Conservation (phyloP, 116 monocot species). For the Trichopus zeylanicus region DNA sequence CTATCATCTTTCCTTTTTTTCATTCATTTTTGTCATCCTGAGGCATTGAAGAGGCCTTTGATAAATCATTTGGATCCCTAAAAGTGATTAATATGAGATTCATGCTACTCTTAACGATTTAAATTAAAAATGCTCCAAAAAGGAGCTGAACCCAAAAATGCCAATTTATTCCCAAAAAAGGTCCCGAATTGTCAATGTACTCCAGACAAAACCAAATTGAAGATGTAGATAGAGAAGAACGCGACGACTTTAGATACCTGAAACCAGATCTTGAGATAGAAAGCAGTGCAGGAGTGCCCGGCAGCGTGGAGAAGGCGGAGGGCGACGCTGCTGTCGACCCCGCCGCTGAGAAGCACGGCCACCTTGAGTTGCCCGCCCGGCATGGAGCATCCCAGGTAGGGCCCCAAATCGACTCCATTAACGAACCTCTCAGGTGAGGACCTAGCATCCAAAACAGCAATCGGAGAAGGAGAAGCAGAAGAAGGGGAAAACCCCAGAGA, state of each 20-base stretch:
- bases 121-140: too few relatives aligned
- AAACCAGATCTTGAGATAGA: conserved; percentile 99
- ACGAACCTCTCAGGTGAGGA: not conserved
- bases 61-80: too few relatives aligned
- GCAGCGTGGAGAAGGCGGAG: conserved; percentile 94
- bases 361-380: conserved; percentile 51
- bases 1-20: too few relatives aligned
- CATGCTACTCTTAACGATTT: too few relatives aligned
- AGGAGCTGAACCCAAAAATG: too few relatives aligned
- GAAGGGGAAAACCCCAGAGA: not conserved
- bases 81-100: too few relatives aligned
- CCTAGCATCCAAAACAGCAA: too few relatives aligned
- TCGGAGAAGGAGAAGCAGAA: not conserved
- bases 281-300: conserved; percentile 91
- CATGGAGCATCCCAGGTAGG: conserved; percentile 74
- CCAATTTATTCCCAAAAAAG: too few relatives aligned
- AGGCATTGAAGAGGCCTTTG: too few relatives aligned
- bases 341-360: conserved; percentile 91
- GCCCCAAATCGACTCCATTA: conserved; percentile 25
- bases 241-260: conserved; percentile 44
- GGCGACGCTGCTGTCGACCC: conserved; percentile 95
- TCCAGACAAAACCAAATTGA: too few relatives aligned
- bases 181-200: too few relatives aligned
- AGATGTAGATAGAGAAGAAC: not conserved
- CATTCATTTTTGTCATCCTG: too few relatives aligned